phyloP scores from a whole-genome alignment of 805 yeast species.

The Nakazawaea laoshanensis region DNA sequence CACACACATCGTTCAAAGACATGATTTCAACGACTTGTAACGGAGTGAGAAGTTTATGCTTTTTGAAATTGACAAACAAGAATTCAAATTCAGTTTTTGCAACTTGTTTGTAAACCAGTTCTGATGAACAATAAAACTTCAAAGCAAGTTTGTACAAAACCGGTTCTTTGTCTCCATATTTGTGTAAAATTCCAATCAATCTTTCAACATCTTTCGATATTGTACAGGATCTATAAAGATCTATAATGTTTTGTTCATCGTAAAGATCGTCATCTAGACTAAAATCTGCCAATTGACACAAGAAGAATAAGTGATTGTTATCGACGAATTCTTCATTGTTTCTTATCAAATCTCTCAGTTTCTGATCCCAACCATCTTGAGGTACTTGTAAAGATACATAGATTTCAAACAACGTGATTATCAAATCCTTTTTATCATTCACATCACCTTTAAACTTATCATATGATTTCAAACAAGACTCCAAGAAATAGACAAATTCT shows the following conservation, averaged over 20 bases:
- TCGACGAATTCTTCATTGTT: constrained; percentile 41
- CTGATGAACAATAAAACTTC: constrained; percentile 50
- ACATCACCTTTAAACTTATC: constrained; percentile 64
- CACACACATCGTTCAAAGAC: constrained; percentile 51
- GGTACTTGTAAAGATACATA: constrained; percentile 54
- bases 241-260: constrained; percentile 42
- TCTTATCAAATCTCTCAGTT: constrained; percentile 45
- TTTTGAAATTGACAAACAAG: constrained; percentile 46
- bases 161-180: constrained; percentile 54
- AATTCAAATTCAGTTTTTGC: constrained; percentile 40
- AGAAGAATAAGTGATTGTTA: constrained; percentile 41
- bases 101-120: constrained; percentile 38
- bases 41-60: constrained; percentile 53
- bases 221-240: constrained; percentile 59
- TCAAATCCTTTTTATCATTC: constrained; percentile 63
- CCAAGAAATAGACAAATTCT: constrained; percentile 86
- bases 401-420: constrained; percentile 75
- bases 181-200: constrained; percentile 48
- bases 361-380: constrained; percentile 47
- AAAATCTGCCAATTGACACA: constrained; percentile 51
- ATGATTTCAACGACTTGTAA: constrained; percentile 69
- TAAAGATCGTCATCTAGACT: constrained; percentile 34
- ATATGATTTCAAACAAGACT: constrained; percentile 79
- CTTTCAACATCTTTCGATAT: constrained; percentile 46
- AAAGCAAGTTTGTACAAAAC: constrained; percentile 61